A percentile compares a stretch with the other conserved stretches of the same genome.
phyloP scores from a whole-genome alignment of 1,284 basidiomycete genomes.

The Mycena citricolor region DNA sequence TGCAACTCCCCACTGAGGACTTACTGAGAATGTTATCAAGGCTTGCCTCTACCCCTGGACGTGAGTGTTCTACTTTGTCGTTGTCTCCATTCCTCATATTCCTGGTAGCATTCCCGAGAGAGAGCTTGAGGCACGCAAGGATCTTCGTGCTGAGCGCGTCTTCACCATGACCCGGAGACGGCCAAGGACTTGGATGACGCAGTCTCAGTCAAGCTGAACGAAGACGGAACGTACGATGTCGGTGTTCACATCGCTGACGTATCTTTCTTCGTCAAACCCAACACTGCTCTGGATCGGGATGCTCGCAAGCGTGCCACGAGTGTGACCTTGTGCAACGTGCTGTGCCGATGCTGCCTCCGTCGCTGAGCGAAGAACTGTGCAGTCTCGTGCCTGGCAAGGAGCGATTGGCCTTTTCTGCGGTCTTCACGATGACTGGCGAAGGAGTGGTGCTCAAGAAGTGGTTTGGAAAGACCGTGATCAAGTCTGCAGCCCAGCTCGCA shows the following conservation, averaged over 20 bases:
- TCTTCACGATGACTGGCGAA: constrained; percentile 87
- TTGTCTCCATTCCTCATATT: constrained; percentile 15
- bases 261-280: constrained; percentile 93
- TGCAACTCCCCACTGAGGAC: constrained; percentile 96
- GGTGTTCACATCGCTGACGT: constrained; percentile 97
- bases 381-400: constrained; percentile 87
- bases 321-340: constrained; percentile 92
- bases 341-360: constrained; percentile 95
- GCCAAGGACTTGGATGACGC: constrained; percentile 97
- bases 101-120: constrained; percentile 80
- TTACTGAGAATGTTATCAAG: constrained; percentile 96
- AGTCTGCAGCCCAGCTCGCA: constrained; percentile 84
- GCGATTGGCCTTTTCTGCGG: constrained; percentile 84
- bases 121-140: constrained; percentile 84
- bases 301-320: constrained; percentile 96
- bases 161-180: constrained; percentile 93
- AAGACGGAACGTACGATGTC: constrained; percentile 89
- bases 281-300: constrained; percentile 95
- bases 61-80: constrained; percentile 49
- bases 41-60: constrained; percentile 93
- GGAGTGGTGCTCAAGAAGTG: constrained; percentile 84
- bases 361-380: constrained; percentile 89
- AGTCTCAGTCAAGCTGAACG: constrained; percentile 83
- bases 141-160: constrained; percentile 81
- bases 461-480: constrained; percentile 92